phyloP scores from a whole-genome alignment of 176 grass and related monocot species.

The Oryza officinalis region DNA sequence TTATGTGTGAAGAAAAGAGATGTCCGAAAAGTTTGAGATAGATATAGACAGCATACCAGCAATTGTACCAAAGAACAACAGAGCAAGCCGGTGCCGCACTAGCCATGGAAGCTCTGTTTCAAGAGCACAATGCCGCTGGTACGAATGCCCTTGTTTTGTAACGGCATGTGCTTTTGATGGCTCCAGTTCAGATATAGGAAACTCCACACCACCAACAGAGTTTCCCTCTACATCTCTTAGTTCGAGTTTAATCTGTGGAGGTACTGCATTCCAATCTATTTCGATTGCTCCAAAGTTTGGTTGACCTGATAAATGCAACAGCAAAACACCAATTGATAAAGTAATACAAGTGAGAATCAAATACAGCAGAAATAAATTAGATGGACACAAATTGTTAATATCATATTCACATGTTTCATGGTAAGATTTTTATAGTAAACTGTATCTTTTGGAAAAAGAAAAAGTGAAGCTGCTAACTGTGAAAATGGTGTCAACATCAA shows the following conservation, averaged over 20 bases:
- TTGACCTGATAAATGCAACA: conserved; percentile 50
- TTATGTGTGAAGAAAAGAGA: not conserved
- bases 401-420: conserved; percentile 2
- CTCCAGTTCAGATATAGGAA: conserved; percentile 67
- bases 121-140: conserved; percentile 53
- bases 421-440: not conserved
- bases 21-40: not conserved
- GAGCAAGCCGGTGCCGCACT: conserved; percentile 51
- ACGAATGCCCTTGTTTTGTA: conserved; percentile 15
- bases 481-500: not conserved
- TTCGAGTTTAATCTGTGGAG: conserved; percentile 66
- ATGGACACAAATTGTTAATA: conserved; percentile 11
- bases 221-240: conserved; percentile 60
- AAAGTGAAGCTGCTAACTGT: not conserved
- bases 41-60: conserved; percentile 51
- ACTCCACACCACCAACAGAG: conserved; percentile 56
- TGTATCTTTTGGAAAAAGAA: not conserved
- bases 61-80: conserved; percentile 49
- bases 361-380: conserved; percentile 33
- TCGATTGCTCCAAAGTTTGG: conserved; percentile 94
- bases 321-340: conserved; percentile 22
- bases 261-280: conserved; percentile 68
- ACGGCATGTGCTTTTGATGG: conserved; percentile 11
- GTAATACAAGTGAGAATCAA: not conserved
- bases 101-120: conserved; percentile 75